phyloP scores from a whole-genome alignment of 495 filamentous ascomycete genomes.

The Penicillium riverlandense region DNA sequence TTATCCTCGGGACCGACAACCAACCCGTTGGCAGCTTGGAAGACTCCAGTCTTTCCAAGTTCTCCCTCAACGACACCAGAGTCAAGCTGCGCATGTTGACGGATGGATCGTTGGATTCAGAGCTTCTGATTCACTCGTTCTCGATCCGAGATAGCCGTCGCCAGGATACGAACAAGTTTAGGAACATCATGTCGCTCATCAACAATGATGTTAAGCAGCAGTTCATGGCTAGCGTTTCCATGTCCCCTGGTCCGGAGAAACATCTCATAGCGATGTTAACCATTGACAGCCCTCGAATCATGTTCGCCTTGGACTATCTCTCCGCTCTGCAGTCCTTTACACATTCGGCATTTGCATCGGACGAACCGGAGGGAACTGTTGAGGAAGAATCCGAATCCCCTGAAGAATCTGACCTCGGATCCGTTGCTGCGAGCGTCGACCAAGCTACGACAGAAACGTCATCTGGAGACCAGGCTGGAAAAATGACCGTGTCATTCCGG shows the following conservation, averaged over 20 bases:
- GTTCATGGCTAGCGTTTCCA: conserved; percentile 94
- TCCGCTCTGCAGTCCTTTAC: conserved; percentile 83
- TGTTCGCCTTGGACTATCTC: conserved; percentile 91
- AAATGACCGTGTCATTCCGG: conserved; percentile 77
- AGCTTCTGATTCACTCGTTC: conserved; percentile 89
- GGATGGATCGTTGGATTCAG: conserved; percentile 86
- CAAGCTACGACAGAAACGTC: conserved; percentile 18
- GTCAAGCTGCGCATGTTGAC: conserved; percentile 93
- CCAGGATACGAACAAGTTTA: conserved; percentile 85
- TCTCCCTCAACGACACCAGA: conserved; percentile 85
- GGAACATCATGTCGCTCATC: conserved; percentile 94
- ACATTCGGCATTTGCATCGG: conserved; percentile 56
- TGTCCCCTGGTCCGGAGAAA: conserved; percentile 77
- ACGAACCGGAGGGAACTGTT: conserved; percentile 38
- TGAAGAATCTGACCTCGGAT: conserved; percentile 54
- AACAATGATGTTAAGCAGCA: conserved; percentile 90
- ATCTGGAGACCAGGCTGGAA: conserved; percentile 27
- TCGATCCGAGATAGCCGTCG: conserved; percentile 86
- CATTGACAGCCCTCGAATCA: conserved; percentile 91
- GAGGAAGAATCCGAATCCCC: conserved; percentile 51
- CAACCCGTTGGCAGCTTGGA: conserved; percentile 72
- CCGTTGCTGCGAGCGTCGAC: conserved; percentile 34
- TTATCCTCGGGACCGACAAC: conserved; percentile 69
- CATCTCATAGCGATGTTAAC: conserved; percentile 86
- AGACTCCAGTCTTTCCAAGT: conserved; percentile 79